phyloP scores from a whole-genome alignment of 805 yeast species.

The Kuraishia floccosa region DNA sequence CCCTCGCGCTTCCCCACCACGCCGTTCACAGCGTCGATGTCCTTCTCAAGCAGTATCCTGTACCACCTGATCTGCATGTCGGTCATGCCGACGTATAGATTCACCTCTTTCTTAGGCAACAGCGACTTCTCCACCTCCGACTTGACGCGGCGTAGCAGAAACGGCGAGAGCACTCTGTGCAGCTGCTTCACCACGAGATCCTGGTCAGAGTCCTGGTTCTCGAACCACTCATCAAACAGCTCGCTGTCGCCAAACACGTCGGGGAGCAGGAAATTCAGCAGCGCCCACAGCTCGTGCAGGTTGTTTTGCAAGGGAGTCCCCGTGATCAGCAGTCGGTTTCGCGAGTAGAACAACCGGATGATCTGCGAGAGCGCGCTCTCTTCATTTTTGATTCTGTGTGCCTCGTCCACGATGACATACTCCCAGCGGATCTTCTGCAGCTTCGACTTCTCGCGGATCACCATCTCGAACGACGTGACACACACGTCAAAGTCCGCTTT shows the following conservation, averaged over 20 bases:
- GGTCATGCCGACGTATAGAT: slow-evolving; percentile 64
- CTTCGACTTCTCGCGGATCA: slow-evolving; percentile 60
- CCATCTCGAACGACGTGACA: slow-evolving; percentile 77
- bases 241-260: slow-evolving; percentile 68
- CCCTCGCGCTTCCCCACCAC: slow-evolving; percentile 89
- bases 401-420: slow-evolving; percentile 72
- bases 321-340: slow-evolving; percentile 60
- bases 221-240: slow-evolving; percentile 70
- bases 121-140: slow-evolving; percentile 74
- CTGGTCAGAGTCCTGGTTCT: slow-evolving; percentile 26
- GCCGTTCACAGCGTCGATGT: slow-evolving; percentile 77
- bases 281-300: slow-evolving; percentile 73
- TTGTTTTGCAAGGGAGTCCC: slow-evolving; percentile 81
- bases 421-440: slow-evolving; percentile 64
- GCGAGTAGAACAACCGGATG: slow-evolving; percentile 77
- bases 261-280: slow-evolving; percentile 64
- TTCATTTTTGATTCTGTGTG: slow-evolving; percentile 75
- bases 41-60: slow-evolving; percentile 65
- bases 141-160: slow-evolving; percentile 64
- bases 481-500: slow-evolving; percentile 74
- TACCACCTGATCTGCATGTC: slow-evolving; percentile 74
- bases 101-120: slow-evolving; percentile 64
- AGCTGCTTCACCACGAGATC: slow-evolving; percentile 50
- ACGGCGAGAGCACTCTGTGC: slow-evolving; percentile 69
- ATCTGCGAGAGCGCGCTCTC: slow-evolving; percentile 82